Conservation (phyloP, 306 rosid species). For the Prunus campanulata region DNA sequence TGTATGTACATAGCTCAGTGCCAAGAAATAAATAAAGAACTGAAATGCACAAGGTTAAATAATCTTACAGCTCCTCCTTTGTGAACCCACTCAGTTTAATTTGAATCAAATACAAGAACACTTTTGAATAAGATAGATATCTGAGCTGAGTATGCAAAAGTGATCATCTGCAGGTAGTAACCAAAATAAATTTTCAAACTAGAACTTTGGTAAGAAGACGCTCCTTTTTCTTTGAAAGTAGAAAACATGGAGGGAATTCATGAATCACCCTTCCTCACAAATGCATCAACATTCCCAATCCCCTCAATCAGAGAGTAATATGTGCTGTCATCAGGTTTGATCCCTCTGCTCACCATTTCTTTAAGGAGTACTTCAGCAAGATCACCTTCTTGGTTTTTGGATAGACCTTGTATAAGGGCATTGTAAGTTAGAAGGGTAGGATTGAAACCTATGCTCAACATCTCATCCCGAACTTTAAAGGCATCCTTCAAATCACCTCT, state of each 20-base stretch:
- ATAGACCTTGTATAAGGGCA: constrained; percentile 74
- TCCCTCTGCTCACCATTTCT: constrained; percentile 77
- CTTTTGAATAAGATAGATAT: constrained; percentile 15
- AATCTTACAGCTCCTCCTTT: constrained; percentile 16
- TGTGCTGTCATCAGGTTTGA: constrained; percentile 76
- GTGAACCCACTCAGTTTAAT: constrained; percentile 8
- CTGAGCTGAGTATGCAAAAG: constrained; percentile 17
- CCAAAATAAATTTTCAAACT: constrained; percentile 13
- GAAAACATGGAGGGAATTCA: constrained; percentile 24
- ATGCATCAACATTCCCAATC: constrained; percentile 35
- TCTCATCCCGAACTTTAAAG: constrained; percentile 70
- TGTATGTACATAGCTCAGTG: constrained; percentile 2
- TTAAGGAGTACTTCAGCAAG: constrained; percentile 80
- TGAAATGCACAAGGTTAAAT: not conserved
- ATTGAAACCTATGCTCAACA: constrained; percentile 70
- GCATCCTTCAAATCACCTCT: constrained; percentile 77
- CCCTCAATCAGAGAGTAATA: constrained; percentile 63
- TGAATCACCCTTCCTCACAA: constrained; percentile 30
- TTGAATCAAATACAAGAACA: constrained; percentile 14
- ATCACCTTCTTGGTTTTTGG: constrained; percentile 65
- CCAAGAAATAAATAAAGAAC: constrained; percentile 2
- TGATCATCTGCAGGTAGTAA: constrained; percentile 10
- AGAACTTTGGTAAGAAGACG: constrained; percentile 17
- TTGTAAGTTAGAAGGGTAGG: constrained; percentile 88
- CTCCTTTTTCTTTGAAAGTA: constrained; percentile 11